A percentile compares a stretch with the other conserved stretches of the same genome.
Evolutionary conservation across 192 early-diverging fungal genomes (phyloP).

Genomic region (Umbelopsis isabellina): DNA sequence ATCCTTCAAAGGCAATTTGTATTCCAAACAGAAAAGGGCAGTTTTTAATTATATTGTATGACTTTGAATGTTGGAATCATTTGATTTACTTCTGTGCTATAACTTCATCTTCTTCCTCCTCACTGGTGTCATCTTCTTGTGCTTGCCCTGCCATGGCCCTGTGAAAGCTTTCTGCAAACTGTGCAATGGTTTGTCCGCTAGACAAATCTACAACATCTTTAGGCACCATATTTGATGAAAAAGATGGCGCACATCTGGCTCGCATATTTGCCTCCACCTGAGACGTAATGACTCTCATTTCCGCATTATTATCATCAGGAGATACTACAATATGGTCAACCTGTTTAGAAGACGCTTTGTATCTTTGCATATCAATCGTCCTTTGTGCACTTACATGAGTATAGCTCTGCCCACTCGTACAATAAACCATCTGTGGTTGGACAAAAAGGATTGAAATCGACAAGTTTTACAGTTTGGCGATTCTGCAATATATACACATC

Average conservation of each 20-base stretch:
- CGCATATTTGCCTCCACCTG: conserved; percentile 40
- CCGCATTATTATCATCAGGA: conserved; percentile 31
- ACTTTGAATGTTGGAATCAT: background rate
- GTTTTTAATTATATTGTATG: background rate
- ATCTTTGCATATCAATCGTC: background rate
- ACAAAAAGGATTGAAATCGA: conserved; percentile 94
- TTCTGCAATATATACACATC: conserved; percentile 84
- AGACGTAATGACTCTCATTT: conserved; percentile 46
- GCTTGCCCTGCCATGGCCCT: conserved; percentile 32
- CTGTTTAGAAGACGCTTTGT: background rate
- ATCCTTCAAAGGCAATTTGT: conserved; percentile 13
- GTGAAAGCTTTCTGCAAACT: conserved; percentile 73
- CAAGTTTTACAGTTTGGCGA: conserved; percentile 65
- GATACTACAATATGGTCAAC: conserved; percentile 15
- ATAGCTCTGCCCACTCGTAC: conserved; percentile 82
- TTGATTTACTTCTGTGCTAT: conserved; percentile 8
- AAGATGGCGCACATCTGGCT: conserved; percentile 49
- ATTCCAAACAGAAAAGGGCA: conserved; percentile 4
- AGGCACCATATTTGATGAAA: conserved; percentile 69
- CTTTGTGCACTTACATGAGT: conserved; percentile 34
- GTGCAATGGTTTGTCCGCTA: conserved; percentile 65
- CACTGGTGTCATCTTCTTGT: background rate
- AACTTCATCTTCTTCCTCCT: background rate
- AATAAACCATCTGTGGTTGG: conserved; percentile 80
- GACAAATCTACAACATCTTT: conserved; percentile 76